phyloP scores from a whole-genome alignment of 139 green algal genomes.

The Nannochloris sp. region DNA sequence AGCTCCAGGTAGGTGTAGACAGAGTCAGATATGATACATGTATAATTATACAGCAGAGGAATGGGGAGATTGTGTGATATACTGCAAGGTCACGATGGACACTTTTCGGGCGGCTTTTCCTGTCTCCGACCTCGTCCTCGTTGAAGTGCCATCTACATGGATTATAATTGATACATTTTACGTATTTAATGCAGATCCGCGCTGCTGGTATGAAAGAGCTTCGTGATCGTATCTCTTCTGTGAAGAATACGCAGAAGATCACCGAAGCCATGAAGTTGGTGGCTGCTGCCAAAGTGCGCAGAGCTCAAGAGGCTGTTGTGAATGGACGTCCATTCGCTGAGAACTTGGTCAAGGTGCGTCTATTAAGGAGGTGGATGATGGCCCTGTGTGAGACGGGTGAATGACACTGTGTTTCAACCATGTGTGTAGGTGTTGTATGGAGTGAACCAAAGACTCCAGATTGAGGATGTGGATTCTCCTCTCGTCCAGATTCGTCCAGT shows the following conservation, averaged over 20 bases:
- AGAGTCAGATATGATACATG: not conserved
- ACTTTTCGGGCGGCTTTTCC: not conserved
- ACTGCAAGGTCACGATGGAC: not conserved
- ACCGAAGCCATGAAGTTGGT: constrained; percentile 96
- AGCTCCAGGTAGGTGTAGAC: constrained; percentile 2
- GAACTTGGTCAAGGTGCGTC: constrained; percentile 94
- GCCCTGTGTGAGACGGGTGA: too few relatives aligned
- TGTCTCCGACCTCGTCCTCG: not conserved
- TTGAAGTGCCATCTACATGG: too few relatives aligned
- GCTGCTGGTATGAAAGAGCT: constrained; percentile 79
- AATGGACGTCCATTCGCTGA: constrained; percentile 95
- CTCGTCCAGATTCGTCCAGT: constrained; percentile 85
- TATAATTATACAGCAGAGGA: not conserved
- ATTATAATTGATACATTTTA: too few relatives aligned
- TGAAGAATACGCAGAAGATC: constrained; percentile 99
- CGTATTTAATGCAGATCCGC: constrained; percentile 23
- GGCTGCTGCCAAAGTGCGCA: constrained; percentile 84
- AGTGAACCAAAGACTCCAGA: constrained; percentile 89
- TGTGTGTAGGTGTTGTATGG: constrained; percentile 82
- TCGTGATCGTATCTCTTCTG: constrained; percentile 86
- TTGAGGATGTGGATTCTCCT: constrained; percentile 96
- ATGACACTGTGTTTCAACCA: not conserved
- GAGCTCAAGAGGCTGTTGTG: constrained; percentile 95
- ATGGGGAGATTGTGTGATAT: not conserved
- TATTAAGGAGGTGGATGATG: not conserved